These are phyloP conservation scores for Oryza glaberrima DNA, from an alignment of 176 grass and related monocot genomes.

Conservation along the genomic window DNA sequence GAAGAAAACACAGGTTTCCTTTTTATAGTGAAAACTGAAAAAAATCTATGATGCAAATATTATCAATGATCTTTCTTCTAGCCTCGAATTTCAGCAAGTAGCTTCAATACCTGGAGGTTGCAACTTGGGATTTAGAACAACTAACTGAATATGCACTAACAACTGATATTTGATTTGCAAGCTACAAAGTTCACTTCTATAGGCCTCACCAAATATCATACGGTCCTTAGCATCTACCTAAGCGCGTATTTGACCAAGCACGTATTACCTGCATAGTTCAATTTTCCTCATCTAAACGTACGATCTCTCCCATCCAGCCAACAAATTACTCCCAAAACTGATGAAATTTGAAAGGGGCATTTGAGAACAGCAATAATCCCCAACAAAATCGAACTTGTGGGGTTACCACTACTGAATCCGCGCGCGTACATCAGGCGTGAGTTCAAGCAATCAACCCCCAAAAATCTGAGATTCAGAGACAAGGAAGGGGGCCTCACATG, in stretches of 20 bases:
- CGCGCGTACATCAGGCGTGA: background rate
- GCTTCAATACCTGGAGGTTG: background rate
- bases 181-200: background rate
- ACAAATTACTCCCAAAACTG: background rate
- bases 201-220: background rate
- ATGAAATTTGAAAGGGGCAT: background rate
- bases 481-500: conserved; percentile 45
- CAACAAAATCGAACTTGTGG: background rate
- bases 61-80: background rate
- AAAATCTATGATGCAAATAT: background rate
- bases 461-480: background rate
- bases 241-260: background rate
- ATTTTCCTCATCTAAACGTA: conserved; percentile 19
- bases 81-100: conserved; percentile 32
- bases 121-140: background rate
- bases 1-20: conserved; percentile 8
- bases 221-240: background rate
- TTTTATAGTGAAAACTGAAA: background rate
- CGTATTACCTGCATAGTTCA: background rate
- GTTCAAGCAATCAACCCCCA: background rate
- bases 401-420: background rate
- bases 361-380: background rate
- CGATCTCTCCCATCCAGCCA: background rate
- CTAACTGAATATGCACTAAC: background rate
- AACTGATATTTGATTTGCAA: background rate